These are phyloP conservation scores for Otatea glauca DNA, from an alignment of 176 grass and related monocot genomes.

Conservation along the genomic window DNA sequence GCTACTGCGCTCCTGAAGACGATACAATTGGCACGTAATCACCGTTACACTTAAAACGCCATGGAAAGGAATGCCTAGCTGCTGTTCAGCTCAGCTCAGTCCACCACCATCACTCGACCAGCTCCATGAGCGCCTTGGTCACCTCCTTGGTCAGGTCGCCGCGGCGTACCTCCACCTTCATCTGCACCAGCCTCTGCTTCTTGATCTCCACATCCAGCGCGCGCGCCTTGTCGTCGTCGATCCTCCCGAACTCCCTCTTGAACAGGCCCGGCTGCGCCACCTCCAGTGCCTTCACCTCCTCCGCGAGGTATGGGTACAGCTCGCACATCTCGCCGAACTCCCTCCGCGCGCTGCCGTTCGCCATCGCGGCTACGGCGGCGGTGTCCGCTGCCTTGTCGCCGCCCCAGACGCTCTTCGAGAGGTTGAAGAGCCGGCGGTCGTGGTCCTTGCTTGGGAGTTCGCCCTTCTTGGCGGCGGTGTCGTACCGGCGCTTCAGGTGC, in stretches of 20 bases:
- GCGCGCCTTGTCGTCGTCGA: slow-evolving; percentile 47
- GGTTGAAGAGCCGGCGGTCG: slow-evolving; percentile 39
- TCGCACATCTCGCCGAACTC: slow-evolving; percentile 22
- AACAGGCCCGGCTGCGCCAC: slow-evolving; percentile 8
- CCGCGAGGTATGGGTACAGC: slow-evolving; percentile 46
- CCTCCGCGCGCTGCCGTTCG: not conserved
- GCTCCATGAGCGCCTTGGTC: slow-evolving; percentile 34
- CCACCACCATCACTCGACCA: slow-evolving; percentile 19
- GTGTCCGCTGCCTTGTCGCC: not conserved
- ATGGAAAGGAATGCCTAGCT: not conserved
- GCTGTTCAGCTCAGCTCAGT: not conserved
- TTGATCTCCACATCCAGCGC: slow-evolving; percentile 60
- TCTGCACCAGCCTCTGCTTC: slow-evolving; percentile 36
- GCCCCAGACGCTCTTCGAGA: slow-evolving; percentile 46
- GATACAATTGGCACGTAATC: not conserved
- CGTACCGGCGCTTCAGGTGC: slow-evolving; percentile 28
- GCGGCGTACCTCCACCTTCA: slow-evolving; percentile 13
- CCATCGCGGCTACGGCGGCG: too few species aligned
- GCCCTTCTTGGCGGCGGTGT: not conserved
- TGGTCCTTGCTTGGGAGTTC: slow-evolving; percentile 35
- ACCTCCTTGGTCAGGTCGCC: slow-evolving; percentile 46
- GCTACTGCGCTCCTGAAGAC: not conserved
- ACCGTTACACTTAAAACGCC: not conserved
- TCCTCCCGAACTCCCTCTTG: slow-evolving; percentile 50
- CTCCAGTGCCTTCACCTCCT: slow-evolving; percentile 42